These are phyloP conservation scores for Fusarium dimerum DNA, from an alignment of 2,329 filamentous ascomycete species.

Conservation along the genomic window DNA sequence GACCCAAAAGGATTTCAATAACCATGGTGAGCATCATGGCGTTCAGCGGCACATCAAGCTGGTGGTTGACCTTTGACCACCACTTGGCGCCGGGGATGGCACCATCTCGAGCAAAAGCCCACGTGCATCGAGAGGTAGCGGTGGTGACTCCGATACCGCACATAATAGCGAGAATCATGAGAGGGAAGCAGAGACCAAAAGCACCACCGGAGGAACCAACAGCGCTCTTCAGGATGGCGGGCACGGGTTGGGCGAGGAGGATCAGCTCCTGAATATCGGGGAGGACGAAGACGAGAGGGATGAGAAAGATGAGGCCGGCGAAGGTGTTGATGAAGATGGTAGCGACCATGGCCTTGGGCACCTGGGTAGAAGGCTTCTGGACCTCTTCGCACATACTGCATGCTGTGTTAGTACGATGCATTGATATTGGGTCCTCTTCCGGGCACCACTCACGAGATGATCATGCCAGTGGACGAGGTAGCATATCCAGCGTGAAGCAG, in stretches of 20 bases:
- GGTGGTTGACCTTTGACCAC: slow-evolving; percentile 63
- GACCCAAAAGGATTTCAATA: slow-evolving; percentile 61
- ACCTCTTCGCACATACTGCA: slow-evolving; percentile 73
- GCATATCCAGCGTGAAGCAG: slow-evolving; percentile 71
- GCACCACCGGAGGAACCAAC: slow-evolving; percentile 61
- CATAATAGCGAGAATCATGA: slow-evolving; percentile 65
- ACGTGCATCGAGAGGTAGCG: slow-evolving; percentile 65
- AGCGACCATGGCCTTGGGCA: slow-evolving; percentile 70
- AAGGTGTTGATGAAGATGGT: slow-evolving; percentile 67
- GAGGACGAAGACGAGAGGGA: slow-evolving; percentile 68
- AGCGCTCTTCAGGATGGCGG: slow-evolving; percentile 62
- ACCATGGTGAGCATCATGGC: slow-evolving; percentile 71
- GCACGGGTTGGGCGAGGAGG: slow-evolving; percentile 60
- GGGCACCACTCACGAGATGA: slow-evolving; percentile 62
- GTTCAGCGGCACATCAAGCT: slow-evolving; percentile 65
- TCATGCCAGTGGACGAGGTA: slow-evolving; percentile 76
- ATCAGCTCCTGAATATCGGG: slow-evolving; percentile 60
- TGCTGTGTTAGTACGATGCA: slow-evolving; percentile 1
- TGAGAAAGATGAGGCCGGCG: slow-evolving; percentile 65
- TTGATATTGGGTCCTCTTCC: background rate
- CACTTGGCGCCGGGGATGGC: slow-evolving; percentile 62
- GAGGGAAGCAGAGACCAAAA: slow-evolving; percentile 61
- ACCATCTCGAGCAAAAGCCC: slow-evolving; percentile 70
- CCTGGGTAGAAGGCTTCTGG: slow-evolving; percentile 62
- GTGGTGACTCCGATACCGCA: slow-evolving; percentile 71